A percentile compares a stretch with the other conserved stretches of the same genome.
phyloP scores from a whole-genome alignment of 768 basidiomycete genomes.

The Suillus weaverae region DNA sequence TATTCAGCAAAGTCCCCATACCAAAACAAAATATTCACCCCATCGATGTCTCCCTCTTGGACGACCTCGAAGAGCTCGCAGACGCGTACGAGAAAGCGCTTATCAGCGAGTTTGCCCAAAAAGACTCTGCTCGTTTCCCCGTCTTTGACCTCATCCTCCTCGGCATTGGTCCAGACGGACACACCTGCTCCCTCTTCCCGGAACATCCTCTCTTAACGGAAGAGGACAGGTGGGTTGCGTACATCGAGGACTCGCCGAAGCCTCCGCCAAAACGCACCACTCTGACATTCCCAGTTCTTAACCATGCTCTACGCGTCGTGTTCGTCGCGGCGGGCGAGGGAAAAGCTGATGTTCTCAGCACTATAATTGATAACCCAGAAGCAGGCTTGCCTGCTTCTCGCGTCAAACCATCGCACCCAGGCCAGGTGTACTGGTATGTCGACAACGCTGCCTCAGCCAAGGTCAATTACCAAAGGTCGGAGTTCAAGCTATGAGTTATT shows the following conservation, averaged over 20 bases:
- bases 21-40: slow-evolving; percentile 76
- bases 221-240: slow-evolving; percentile 92
- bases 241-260: slow-evolving; percentile 91
- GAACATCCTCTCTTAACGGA: slow-evolving; percentile 84
- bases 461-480: slow-evolving; percentile 54
- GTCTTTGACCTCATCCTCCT: slow-evolving; percentile 96
- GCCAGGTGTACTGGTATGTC: slow-evolving; percentile 93
- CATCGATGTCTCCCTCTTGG: slow-evolving; percentile 66
- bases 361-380: slow-evolving; percentile 81
- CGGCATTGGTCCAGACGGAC: slow-evolving; percentile 97
- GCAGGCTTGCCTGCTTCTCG: slow-evolving; percentile 77
- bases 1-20: slow-evolving; percentile 85
- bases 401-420: slow-evolving; percentile 76
- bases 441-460: slow-evolving; percentile 79
- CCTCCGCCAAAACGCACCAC: slow-evolving; percentile 90
- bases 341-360: slow-evolving; percentile 74
- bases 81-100: slow-evolving; percentile 83
- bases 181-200: slow-evolving; percentile 97
- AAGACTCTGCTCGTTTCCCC: slow-evolving; percentile 93
- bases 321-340: slow-evolving; percentile 86
- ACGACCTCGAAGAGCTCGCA: slow-evolving; percentile 77
- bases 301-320: slow-evolving; percentile 82
- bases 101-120: slow-evolving; percentile 88
- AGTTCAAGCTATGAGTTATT: slow-evolving; percentile 51
- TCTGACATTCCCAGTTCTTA: slow-evolving; percentile 87